Percentiles rank a stretch among this genome's conserved stretches.
phyloP scores from a whole-genome alignment of 768 basidiomycete genomes.

The Trametes elegans region DNA sequence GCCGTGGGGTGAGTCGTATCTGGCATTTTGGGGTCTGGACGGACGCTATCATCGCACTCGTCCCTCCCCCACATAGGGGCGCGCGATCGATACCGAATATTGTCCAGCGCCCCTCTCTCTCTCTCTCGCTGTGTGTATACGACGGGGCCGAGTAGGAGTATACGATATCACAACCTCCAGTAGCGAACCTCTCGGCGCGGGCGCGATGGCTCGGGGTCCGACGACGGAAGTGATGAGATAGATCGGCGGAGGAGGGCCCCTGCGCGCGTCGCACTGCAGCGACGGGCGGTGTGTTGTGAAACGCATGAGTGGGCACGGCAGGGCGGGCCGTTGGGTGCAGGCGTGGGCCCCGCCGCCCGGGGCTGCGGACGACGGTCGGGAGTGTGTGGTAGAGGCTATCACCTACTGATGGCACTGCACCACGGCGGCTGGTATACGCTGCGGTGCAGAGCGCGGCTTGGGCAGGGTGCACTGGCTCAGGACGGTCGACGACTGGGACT shows the following conservation, averaged over 20 bases:
- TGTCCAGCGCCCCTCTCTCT: neutral
- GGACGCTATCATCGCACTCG: conserved; percentile 5
- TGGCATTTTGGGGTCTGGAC: conserved; percentile 7
- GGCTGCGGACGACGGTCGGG: too few relatives aligned
- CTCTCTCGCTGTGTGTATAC: neutral
- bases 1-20: conserved; percentile 6
- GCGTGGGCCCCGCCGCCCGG: neutral
- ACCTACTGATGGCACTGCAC: conserved; percentile 2
- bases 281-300: conserved; percentile 2
- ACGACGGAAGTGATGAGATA: too few relatives aligned
- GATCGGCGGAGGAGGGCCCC: conserved; percentile 2
- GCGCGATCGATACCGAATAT: conserved; percentile 7
- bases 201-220: neutral
- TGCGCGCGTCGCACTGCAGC: too few relatives aligned
- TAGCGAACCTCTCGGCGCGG: neutral
- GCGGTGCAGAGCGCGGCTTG: neutral
- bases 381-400: neutral
- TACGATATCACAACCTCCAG: too few relatives aligned
- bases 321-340: conserved; percentile 5
- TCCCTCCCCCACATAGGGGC: neutral
- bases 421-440: too few relatives aligned
- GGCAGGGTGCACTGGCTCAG: too few relatives aligned
- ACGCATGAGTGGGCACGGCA: conserved; percentile 10
- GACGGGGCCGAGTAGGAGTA: conserved; percentile 1
- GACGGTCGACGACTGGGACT: too few relatives aligned